Base-by-base conservation (phyloP, 148 eudicot species). In the Chenopodium quinoa region DNA sequence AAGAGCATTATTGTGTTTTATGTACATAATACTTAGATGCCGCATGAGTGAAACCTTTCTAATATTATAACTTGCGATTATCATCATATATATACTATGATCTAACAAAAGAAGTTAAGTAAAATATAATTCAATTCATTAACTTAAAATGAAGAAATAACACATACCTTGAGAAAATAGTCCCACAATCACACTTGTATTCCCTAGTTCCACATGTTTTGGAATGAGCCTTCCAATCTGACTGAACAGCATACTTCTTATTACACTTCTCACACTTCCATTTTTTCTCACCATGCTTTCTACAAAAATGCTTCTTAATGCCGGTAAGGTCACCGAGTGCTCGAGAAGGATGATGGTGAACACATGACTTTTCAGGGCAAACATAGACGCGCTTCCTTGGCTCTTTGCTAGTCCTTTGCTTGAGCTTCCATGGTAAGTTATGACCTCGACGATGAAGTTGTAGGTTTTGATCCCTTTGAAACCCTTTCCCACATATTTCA, bases 241-340 rank as follows among this genome's bases (percentile, higher is more conserved):
- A 93, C 73, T 93, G 97, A 77, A 96, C 99, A 1, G 99, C 99
- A 58, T 96, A 96, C 25, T 89, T 82, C 89, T 96, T 96, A 1
- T 88, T 86, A 78, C 99, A 96, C 81, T 95, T 95, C 4, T 91
- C 99, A 87, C 99, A 95, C 89, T 92, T 95, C 99, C 99, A 95
- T 76, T 95, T 95, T 88, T 95, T 95, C 88, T 95, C 99, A 1
- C 99, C 99, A 66, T 95, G 99, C 81, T 95, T 95, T 79, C 99
- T 46, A 14, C 94, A 93, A 65, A 91, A 95, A 86, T 95, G 99
- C 75, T 95, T 95, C 85, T 96, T 96, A 32, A 96, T 96, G 0
- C 99, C 98, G 19, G 97, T 94, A 1, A 94, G 84, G 84, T 94
- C 98, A 1, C 98, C 98, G 4, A 94, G 91, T 1, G 99, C 99